Evolutionary conservation across 345 rosid species (phyloP), one percentile per base, ranked within the genome.

Genomic region (Excoecaria agallocha): DNA sequence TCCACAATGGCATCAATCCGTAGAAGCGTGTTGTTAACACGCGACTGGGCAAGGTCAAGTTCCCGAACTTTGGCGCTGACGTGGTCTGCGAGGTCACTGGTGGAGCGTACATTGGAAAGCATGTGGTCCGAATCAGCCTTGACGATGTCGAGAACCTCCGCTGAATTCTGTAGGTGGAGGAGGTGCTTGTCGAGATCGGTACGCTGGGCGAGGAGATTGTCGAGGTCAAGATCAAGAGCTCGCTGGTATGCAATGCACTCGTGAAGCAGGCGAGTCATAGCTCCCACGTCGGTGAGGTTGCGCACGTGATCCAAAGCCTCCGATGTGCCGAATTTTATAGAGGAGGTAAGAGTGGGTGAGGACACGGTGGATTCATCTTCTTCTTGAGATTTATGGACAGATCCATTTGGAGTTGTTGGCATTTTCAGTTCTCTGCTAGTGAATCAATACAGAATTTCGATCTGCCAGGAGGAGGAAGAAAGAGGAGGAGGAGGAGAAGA

Each of bases 191-290:
- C 98, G 55, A 95, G 90, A 81, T 91, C 98, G 17, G 84, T 64
- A 55, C 97, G 86, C 74, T 86, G 98, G 12, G 94, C 87, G 65
- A 89, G 89, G 76, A 95, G 91, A 71, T 79, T 75, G 78, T 91
- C 96, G 67, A 95, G 96, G 80, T 90, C 90, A 49, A 90, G 83
- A 72, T 95, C 99, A 24, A 93, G 83, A 50, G 86, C 86, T 0
- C 99, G 93, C 74, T 93, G 99, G 81, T 93, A 93, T 19, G 99
- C 99, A 67, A 95, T 93, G 85, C 98, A 95, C 80, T 93, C 96
- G 75, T 93, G 98, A 79, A 95, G 99, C 73, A 95, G 94, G 3
- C 99, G 93, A 57, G 98, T 95, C 97, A 95, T 93, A 45, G 97
- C 89, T 1, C 98, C 99, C 10, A 95, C 99, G 81, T 95, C 98